These are phyloP conservation scores for Microsporum canis DNA, from an alignment of 2,329 filamentous ascomycete species.

Conservation along the genomic window DNA sequence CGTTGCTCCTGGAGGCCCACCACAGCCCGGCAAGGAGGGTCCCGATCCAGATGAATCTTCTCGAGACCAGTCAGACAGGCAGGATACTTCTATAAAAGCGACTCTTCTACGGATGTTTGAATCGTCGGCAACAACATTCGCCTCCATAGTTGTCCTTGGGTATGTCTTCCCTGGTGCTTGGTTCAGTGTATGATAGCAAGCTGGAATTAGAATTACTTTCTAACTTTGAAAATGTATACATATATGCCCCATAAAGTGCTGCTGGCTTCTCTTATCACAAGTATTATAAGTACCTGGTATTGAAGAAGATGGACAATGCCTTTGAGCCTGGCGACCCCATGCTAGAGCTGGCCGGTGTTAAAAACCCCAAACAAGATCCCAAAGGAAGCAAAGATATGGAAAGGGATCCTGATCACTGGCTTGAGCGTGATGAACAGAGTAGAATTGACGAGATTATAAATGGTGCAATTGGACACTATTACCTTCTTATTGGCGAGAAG, in stretches of 20 bases:
- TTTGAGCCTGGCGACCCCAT: slow-evolving; percentile 89
- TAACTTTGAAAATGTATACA: slow-evolving; percentile 7
- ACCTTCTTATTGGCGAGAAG: slow-evolving; percentile 87
- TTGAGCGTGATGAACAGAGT: slow-evolving; percentile 68
- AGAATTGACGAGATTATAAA: slow-evolving; percentile 72
- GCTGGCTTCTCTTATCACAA: slow-evolving; percentile 70
- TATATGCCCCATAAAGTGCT: slow-evolving; percentile 22
- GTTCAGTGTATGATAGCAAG: not conserved
- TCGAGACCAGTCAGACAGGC: slow-evolving; percentile 17
- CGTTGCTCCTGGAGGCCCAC: slow-evolving; percentile 9
- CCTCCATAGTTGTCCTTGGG: slow-evolving; percentile 61
- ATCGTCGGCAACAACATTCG: slow-evolving; percentile 61
- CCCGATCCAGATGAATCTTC: slow-evolving; percentile 22
- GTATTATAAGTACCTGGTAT: slow-evolving; percentile 77
- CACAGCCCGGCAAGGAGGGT: slow-evolving; percentile 10
- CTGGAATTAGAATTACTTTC: not conserved
- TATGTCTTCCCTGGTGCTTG: slow-evolving; percentile 39
- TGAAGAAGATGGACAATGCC: slow-evolving; percentile 86
- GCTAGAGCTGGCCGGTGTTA: slow-evolving; percentile 59
- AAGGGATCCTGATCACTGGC: slow-evolving; percentile 56
- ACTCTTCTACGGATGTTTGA: slow-evolving; percentile 56
- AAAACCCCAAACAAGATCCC: slow-evolving; percentile 26
- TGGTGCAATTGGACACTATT: slow-evolving; percentile 73
- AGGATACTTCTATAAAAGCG: slow-evolving; percentile 25
- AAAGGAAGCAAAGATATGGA: slow-evolving; percentile 18